Evolutionary conservation across 164 flowering plant genomes (phyloP), one percentile per base, ranked within the genome.

Genomic region (Kalanchoe fedtschenkoi): DNA sequence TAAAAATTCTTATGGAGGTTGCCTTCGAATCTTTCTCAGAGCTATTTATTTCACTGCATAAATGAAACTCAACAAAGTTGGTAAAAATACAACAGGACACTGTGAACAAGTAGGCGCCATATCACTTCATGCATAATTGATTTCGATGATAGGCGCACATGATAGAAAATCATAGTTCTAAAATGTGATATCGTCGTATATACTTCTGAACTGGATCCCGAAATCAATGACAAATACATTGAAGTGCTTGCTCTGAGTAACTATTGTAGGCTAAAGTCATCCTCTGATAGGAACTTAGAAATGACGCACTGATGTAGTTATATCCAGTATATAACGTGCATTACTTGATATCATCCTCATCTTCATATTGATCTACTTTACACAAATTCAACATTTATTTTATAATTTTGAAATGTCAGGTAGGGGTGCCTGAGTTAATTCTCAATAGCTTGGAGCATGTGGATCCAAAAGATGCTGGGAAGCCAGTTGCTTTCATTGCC

Each of bases 401-500:
- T 28, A 67, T 19, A 60, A 67, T 64, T 28, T 72, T 42, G 61
- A 43, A n/a, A 57, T 69, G 66, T 66, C 83, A 95, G 99, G 85
- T 75, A 1, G 88, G 86, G 38, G 76, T 91, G 30, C 96, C 97
- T 39, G 72, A 72, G 61, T 69, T 70, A 33, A 69, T 89, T 61
- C 80, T 95, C 37, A 82, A 78, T 30, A 87, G 96, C 75, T 66
- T 85, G 73, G 95, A 84, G 22, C 81, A 83, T 60, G 44, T 87
- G 76, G 96, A 87, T 11, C 41, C 72, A 41, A 84, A 81, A 69
- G 89, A 95, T 74, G 43, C 71, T 0, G 96, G 84, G 66, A 80
- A 76, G 71, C 86, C 87, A 37, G 88, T 95, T 62, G 97, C 97
- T 37, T 83, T 95, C 67, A 74, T 95, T 62, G 99, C 96, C n/a